phyloP scores from a whole-genome alignment of 768 basidiomycete genomes.

The Psilocybe azurescens region DNA sequence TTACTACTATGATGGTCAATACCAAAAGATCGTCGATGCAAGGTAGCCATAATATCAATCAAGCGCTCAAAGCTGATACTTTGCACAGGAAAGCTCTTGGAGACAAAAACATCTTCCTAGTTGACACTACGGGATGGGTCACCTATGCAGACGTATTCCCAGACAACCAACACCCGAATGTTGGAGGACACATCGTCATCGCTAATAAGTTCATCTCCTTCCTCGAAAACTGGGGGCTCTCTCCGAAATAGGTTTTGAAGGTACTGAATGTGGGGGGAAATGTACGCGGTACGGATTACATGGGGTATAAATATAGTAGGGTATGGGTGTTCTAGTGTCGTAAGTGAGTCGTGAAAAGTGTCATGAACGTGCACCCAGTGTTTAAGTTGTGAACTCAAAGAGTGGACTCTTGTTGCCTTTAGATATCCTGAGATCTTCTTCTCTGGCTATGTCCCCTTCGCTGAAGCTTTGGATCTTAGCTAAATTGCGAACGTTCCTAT shows the following conservation, averaged over 20 bases:
- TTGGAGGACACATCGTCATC: slow-evolving; percentile 52
- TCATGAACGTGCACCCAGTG: not conserved
- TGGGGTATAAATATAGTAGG: slow-evolving; percentile 1
- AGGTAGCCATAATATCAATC: slow-evolving; percentile 29
- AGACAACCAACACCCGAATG: slow-evolving; percentile 54
- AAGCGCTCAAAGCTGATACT: not conserved
- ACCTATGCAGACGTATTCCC: slow-evolving; percentile 55
- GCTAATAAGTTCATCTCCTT: slow-evolving; percentile 49
- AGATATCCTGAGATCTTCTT: slow-evolving; percentile 29
- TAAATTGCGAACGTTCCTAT: slow-evolving; percentile 31
- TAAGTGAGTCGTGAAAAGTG: slow-evolving; percentile 15
- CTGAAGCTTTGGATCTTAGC: slow-evolving; percentile 23
- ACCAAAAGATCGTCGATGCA: slow-evolving; percentile 48
- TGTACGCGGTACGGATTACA: not conserved
- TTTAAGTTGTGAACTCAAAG: slow-evolving; percentile 36
- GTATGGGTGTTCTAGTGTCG: not conserved
- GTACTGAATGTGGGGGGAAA: not conserved
- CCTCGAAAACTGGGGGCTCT: slow-evolving; percentile 53
- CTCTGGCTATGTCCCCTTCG: slow-evolving; percentile 28
- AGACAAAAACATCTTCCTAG: slow-evolving; percentile 54
- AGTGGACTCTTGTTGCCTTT: slow-evolving; percentile 40
- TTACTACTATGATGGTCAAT: slow-evolving; percentile 53
- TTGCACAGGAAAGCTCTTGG: slow-evolving; percentile 40
- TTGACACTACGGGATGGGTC: slow-evolving; percentile 64
- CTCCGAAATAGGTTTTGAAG: not conserved